Percentiles rank a stretch among this genome's conserved stretches.
Evolutionary conservation across 1,139 yeast species (phyloP).

Genomic region (Pichia sp.): DNA sequence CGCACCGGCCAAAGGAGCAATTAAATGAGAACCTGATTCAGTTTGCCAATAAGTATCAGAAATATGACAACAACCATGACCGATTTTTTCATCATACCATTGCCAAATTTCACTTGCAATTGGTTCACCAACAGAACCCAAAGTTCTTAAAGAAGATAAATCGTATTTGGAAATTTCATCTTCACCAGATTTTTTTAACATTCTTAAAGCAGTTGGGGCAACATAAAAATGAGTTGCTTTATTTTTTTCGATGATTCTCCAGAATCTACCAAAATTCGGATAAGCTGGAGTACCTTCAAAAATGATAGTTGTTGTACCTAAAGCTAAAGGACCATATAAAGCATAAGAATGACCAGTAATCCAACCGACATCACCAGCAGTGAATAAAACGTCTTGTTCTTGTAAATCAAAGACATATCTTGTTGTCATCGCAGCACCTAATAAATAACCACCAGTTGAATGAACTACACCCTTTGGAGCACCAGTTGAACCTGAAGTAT

Average conservation of each 20-base stretch:
- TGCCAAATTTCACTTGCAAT: conserved; percentile 98
- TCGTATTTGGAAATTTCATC: conserved; percentile 78
- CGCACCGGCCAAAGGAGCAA: conserved; percentile 92
- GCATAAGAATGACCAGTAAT: conserved; percentile 98
- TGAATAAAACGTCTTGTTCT: conserved; percentile 80
- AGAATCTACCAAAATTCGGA: conserved; percentile 93
- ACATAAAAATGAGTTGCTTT: conserved; percentile 95
- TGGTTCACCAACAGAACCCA: conserved; percentile 99
- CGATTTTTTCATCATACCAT: conserved; percentile 92
- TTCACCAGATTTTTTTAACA: conserved; percentile 92
- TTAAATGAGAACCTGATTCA: conserved; percentile 93
- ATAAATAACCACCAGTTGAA: conserved; percentile 85
- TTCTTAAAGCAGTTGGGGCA: conserved; percentile 96
- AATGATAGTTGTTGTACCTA: conserved; percentile 87
- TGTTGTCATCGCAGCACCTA: conserved; percentile 93
- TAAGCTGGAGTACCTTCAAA: conserved; percentile 98
- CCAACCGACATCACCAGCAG: conserved; percentile 99
- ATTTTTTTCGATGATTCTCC: conserved; percentile 92
- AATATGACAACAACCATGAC: conserved; percentile 78
- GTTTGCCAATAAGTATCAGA: conserved; percentile 99
- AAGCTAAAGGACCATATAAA: conserved; percentile 81
- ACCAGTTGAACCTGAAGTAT: conserved; percentile 97
- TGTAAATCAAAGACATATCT: conserved; percentile 91
- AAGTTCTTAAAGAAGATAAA: conserved; percentile 81
- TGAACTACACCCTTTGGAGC: conserved; percentile 98